Base-by-base conservation (phyloP, 768 basidiomycete genomes). In the Pleurotus platypus region DNA sequence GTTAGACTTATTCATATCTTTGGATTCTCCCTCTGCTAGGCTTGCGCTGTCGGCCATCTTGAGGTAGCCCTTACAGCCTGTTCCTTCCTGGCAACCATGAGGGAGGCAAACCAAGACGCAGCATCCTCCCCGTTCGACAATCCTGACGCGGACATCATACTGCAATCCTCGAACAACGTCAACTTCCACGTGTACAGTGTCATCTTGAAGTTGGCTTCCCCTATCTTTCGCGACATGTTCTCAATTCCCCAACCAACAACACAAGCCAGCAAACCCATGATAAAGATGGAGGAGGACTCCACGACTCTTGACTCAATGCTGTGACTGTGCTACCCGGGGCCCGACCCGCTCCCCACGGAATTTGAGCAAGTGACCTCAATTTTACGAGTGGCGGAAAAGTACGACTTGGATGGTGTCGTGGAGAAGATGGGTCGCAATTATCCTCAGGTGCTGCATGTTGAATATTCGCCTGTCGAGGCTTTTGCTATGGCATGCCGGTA, bases 401-500 rank as follows among this genome's bases (percentile, higher is more conserved):
- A 72, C 11, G 62, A 55, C n/a, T 66, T 70, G 65, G 71, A 70
- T 43, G 62, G 62, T 16, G 64, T 68, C 24, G 66, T 67, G 38
- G 35, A 22, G 22, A 66, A 65, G 49, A 40, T 74, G 58, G 65
- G 70, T 60, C 68, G 63, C 58, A 63, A 66, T 63, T 71, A 71
- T 56, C 63, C 63, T 7, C 61, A 65, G 50, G 66, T 71, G 46
- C 51, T 66, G 30, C 65, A 72, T 60, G 57, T 72, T 11, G 66
- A 72, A 49, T 62, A 61, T 46, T 71, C 72, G 20, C 65, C 73
- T 38, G 62, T 75, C 62, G 67, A 70, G 22, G 71, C 71, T 20
- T 73, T 73, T 35, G 71, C 70, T 38, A 69, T 73, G 50, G 73
- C 72, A 43, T 71, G 72, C 59, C 69, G 69, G 4, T 48, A 49